A percentile compares a stretch with the other conserved stretches of the same genome.
phyloP scores from a whole-genome alignment of 1,284 basidiomycete genomes.

The Naganishia albida region DNA sequence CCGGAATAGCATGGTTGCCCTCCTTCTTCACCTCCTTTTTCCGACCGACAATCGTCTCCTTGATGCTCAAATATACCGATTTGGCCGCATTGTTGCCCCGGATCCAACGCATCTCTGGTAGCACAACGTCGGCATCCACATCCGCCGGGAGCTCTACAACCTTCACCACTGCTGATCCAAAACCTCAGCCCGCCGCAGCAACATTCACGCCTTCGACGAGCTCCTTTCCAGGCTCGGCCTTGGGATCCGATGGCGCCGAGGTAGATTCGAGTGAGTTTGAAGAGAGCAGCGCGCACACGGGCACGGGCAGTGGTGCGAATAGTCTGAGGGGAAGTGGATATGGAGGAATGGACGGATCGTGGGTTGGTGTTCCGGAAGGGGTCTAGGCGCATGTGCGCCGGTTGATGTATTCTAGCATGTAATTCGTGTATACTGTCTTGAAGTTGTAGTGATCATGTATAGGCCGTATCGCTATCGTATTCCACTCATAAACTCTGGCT shows the following conservation, averaged over 20 bases:
- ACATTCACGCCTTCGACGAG: slow-evolving; percentile 13
- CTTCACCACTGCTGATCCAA: slow-evolving; percentile 1
- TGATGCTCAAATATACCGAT: slow-evolving; percentile 23
- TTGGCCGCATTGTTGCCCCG: slow-evolving; percentile 3
- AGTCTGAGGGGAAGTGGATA: slow-evolving; percentile 24
- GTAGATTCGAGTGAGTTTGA: slow-evolving; percentile 25
- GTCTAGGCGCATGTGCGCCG: neutral
- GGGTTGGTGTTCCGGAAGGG: slow-evolving; percentile 6
- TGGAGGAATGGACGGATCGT: slow-evolving; percentile 19
- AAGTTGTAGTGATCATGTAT: neutral
- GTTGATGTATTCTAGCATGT: neutral
- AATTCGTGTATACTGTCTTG: neutral
- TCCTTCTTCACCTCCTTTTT: slow-evolving; percentile 7
- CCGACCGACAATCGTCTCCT: neutral
- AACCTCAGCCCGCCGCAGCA: neutral
- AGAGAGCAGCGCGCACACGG: slow-evolving; percentile 14
- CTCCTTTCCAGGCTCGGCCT: slow-evolving; percentile 17
- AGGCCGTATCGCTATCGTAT: neutral
- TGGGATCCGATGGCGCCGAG: slow-evolving; percentile 18
- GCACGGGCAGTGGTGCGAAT: slow-evolving; percentile 10
- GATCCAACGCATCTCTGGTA: neutral
- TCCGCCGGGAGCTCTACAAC: slow-evolving; percentile 14
- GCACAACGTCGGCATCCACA: neutral
- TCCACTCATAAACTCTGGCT: neutral
- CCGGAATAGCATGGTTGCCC: neutral